Conservation (phyloP, 2,329 filamentous ascomycete species). For the Dothideomycetidae sp. region DNA sequence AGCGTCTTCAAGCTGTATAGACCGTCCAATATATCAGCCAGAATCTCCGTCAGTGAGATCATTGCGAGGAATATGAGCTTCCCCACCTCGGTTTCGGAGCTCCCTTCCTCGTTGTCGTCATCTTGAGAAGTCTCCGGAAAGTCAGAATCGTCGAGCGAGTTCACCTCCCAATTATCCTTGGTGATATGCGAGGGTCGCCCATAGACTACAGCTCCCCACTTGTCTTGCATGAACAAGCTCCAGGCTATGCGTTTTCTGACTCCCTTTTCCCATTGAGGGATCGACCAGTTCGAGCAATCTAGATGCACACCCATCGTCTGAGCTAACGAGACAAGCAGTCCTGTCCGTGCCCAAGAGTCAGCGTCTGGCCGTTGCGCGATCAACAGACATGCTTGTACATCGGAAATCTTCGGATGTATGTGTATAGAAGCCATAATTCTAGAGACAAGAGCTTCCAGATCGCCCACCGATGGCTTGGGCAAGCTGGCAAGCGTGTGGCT, state of each 20-base stretch:
- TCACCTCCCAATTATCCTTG: slow-evolving; percentile 18
- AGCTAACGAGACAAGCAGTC: slow-evolving; percentile 23
- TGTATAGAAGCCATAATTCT: slow-evolving; percentile 20
- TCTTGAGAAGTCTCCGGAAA: slow-evolving; percentile 18
- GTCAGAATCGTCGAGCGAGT: slow-evolving; percentile 15
- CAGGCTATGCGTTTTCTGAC: slow-evolving; percentile 19
- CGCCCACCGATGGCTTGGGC: slow-evolving; percentile 32
- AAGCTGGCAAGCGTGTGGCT: slow-evolving; percentile 37
- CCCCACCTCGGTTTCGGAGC: slow-evolving; percentile 19
- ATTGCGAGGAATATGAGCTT: slow-evolving; percentile 20
- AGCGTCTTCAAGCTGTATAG: too few relatives aligned
- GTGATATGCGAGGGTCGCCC: slow-evolving; percentile 18
- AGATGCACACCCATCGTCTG: slow-evolving; percentile 28
- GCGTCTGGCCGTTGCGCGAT: slow-evolving; percentile 24
- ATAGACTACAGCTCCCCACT: slow-evolving; percentile 17
- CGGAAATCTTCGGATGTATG: slow-evolving; percentile 27
- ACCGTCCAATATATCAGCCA: too few relatives aligned
- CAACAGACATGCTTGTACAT: slow-evolving; percentile 27
- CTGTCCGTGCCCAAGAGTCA: slow-evolving; percentile 14
- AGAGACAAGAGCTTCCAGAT: slow-evolving; percentile 22
- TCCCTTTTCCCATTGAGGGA: slow-evolving; percentile 20
- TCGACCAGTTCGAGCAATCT: slow-evolving; percentile 17
- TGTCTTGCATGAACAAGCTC: slow-evolving; percentile 20
- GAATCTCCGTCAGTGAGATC: too few relatives aligned
- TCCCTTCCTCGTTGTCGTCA: slow-evolving; percentile 18